Base-by-base conservation (phyloP, 371 early-diverging fungal genomes). In the Funneliformis caledonium region DNA sequence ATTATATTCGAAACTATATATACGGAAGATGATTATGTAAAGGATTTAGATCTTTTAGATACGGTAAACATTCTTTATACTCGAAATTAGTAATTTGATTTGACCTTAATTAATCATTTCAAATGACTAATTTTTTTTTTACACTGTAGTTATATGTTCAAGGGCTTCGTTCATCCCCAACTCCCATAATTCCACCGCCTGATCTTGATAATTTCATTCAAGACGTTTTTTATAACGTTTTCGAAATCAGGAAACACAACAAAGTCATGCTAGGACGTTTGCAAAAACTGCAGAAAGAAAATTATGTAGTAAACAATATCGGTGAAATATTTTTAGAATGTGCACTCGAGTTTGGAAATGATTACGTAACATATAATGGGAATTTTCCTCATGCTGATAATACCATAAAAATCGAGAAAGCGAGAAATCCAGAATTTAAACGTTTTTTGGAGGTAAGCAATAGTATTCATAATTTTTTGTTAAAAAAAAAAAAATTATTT, bases 1-100 rank as follows among this genome's bases (percentile, higher is more conserved):
- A 93, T 93, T 47, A 95, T 98, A 76, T 96, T 91, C 86, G 98
- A 98, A 85, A 81, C 97, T 75, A 93, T 98, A 48, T 91, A 94
- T 59, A 95, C 94, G 2, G 97, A 97, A 85, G 91, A 92, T 81
- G 96, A 96, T 83, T 97, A 93, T 85, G 94, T 96, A 33, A 90
- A 91, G 50, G 98, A 97, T 83, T 86, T 96, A 47, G 89, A 91
- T 69, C 85, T 93, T 22, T 82, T 95, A 47, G 86, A 92, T 80
- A 91, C 91, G 84, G 94, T 95, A 86, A 56, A 85, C 52, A 56
- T 73, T 37, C 37, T 37, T 2, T 3, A 37, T 26, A 37, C 37
- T 2, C 37, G 19, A 0, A 8, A 26, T 56, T 56, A 56, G 16
- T 19, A 19, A 19, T 19, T 19, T 5, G 4, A 0, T 16, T 52